Percentiles rank a stretch among this genome's conserved stretches.
Conservation (phyloP, 495 filamentous ascomycete genomes). For the Lasiosphaeria ovina region DNA sequence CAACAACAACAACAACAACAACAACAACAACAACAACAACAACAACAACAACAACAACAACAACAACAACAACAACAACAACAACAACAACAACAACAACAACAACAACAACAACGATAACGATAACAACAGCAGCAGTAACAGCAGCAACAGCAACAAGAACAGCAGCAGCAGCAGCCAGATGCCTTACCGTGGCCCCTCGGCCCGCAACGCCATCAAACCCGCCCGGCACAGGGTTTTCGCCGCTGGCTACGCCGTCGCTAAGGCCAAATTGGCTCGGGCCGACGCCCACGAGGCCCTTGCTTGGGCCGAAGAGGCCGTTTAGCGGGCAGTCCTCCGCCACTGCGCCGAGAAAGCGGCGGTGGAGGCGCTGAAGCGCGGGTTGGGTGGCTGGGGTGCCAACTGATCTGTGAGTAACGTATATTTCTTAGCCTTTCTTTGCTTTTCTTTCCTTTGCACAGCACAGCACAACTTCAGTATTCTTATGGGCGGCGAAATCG, state of each 20-base stretch:
- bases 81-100: slow-evolving; percentile 2
- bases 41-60: slow-evolving; percentile 1
- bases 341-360: background rate
- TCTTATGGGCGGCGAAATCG: too few relatives aligned
- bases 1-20: background rate
- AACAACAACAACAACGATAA: background rate
- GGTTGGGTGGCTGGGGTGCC: slow-evolving; percentile 7
- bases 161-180: background rate
- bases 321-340: slow-evolving; percentile 6
- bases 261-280: slow-evolving; percentile 1
- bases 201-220: background rate
- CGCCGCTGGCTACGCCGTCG: slow-evolving; percentile 5
- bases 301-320: slow-evolving; percentile 4
- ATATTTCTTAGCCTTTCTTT: too few relatives aligned
- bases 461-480: too few relatives aligned
- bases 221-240: background rate
- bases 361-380: background rate
- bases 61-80: slow-evolving; percentile 4
- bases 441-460: too few relatives aligned
- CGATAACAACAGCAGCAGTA: background rate
- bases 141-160: background rate
- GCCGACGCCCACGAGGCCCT: background rate
- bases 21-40: background rate
- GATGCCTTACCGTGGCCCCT: slow-evolving; percentile 3
- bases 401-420: background rate